Percentiles rank a stretch among this genome's conserved stretches.
phyloP scores from a whole-genome alignment of 2,329 filamentous ascomycete species.

The Colletotrichum cuscutae region DNA sequence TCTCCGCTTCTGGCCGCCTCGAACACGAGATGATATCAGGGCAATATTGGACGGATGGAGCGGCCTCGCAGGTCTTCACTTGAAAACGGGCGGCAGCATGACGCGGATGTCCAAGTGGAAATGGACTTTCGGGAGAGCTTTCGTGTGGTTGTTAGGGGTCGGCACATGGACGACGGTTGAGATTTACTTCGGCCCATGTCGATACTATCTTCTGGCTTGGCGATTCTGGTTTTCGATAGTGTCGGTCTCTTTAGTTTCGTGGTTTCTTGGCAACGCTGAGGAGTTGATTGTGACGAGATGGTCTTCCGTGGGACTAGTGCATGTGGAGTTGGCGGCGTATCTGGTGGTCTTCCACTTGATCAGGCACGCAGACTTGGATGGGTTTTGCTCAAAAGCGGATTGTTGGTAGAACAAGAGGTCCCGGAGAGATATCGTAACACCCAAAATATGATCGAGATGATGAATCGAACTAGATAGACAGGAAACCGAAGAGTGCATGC shows the following conservation, averaged over 20 bases:
- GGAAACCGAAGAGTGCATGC: background rate
- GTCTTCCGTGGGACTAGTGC: background rate
- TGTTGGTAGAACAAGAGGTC: background rate
- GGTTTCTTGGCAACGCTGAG: background rate
- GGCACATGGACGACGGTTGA: slow-evolving; percentile 1
- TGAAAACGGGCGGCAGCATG: background rate
- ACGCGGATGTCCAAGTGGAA: background rate
- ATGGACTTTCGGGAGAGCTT: background rate
- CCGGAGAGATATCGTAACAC: no score
- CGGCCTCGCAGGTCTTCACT: background rate
- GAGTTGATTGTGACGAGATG: background rate
- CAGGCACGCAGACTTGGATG: background rate
- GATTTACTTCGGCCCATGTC: slow-evolving; percentile 2
- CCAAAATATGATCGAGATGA: background rate
- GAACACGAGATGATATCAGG: slow-evolving; percentile 14
- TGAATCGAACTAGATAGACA: background rate
- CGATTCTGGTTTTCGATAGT: background rate
- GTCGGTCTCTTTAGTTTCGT: background rate
- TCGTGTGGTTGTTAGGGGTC: background rate
- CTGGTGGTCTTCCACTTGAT: background rate
- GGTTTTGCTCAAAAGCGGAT: background rate
- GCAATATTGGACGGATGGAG: slow-evolving; percentile 4
- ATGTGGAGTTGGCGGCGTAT: background rate
- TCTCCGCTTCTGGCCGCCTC: slow-evolving; percentile 6
- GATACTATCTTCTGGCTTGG: background rate